Evolutionary conservation across 305 asterid genomes (phyloP), one percentile per base, ranked within the genome.

Genomic region (Rubia tinctorum): DNA sequence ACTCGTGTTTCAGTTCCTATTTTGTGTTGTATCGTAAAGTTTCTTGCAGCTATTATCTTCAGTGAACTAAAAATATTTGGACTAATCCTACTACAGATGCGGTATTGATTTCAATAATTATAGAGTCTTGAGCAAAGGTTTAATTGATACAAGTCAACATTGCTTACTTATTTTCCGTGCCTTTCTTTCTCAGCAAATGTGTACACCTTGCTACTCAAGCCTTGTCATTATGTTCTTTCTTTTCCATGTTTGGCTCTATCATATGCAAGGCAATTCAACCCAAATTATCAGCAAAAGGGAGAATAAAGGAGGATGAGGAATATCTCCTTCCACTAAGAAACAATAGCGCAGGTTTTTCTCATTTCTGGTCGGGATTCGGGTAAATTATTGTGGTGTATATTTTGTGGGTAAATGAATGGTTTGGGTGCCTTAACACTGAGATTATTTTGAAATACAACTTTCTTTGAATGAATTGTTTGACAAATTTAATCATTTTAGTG

Each of bases 311-410:
- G 87, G 83, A 59, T 91, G 91, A n/a, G n/a, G n/a, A n/a, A n/a
- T n/a, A n/a, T n/a, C n/a, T n/a, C n/a, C n/a, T n/a, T n/a, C n/a
- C n/a, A n/a, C n/a, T n/a, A n/a, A n/a, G n/a, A n/a, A n/a, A n/a
- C n/a, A n/a, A n/a, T n/a, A n/a, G n/a, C n/a, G n/a, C n/a, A n/a
- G n/a, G 69, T 93, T 97, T 20, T 93, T 91, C 82, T 93, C 98
- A 72, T 93, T 93, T 76, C 71, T 88, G 71, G 98, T 97, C 23
- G 98, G 98, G 72, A 93, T 93, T 97, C 97, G 91, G 97, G 98
- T 91, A 82, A 76, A 78, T 43, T 37, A 74, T 58, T 25, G 6
- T 14, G 22, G n/a, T 22, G 5, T 44, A 25, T 18, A 40, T n/a
- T n/a, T n/a, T n/a, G 23, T 15, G 42, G 7, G 66, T 23, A 61